phyloP scores from a whole-genome alignment of 257 asterid genomes.

The Perilla frutescens region DNA sequence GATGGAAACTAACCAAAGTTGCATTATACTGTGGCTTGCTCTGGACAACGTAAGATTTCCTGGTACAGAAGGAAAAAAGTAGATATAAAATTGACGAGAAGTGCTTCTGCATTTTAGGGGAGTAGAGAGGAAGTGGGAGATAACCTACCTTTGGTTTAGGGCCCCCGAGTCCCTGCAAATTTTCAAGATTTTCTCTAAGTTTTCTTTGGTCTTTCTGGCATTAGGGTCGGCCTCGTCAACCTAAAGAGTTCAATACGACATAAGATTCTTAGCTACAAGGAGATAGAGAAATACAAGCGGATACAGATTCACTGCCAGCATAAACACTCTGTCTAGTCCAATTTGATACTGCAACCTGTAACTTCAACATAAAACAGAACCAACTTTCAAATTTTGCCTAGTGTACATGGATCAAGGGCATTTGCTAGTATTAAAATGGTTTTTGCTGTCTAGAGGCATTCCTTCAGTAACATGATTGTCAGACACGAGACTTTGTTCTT shows the following conservation, averaged over 20 bases:
- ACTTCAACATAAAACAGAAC: background rate
- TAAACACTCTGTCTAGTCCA: background rate
- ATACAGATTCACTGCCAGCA: constrained; percentile 5
- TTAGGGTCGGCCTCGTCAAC: constrained; percentile 75
- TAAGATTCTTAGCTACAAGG: background rate
- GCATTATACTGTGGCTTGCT: constrained; percentile 55
- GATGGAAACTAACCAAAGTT: constrained; percentile 55
- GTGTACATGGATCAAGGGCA: background rate
- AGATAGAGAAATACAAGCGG: background rate
- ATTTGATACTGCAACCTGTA: background rate
- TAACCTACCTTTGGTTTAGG: constrained; percentile 45
- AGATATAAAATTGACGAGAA: background rate
- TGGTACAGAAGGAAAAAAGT: constrained; percentile 33
- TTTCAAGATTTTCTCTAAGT: constrained; percentile 65
- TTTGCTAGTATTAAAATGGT: no score
- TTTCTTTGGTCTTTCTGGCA: constrained; percentile 69
- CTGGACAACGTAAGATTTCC: constrained; percentile 65
- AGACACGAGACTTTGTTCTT: background rate
- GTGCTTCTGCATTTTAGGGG: background rate
- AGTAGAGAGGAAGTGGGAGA: background rate
- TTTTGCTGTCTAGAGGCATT: no score
- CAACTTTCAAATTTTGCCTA: background rate
- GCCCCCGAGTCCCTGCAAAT: constrained; percentile 83
- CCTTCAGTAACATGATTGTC: background rate
- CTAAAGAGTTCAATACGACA: constrained; percentile 43